Conservation (phyloP, 1,284 basidiomycete species). For the Abortiporus biennis region DNA sequence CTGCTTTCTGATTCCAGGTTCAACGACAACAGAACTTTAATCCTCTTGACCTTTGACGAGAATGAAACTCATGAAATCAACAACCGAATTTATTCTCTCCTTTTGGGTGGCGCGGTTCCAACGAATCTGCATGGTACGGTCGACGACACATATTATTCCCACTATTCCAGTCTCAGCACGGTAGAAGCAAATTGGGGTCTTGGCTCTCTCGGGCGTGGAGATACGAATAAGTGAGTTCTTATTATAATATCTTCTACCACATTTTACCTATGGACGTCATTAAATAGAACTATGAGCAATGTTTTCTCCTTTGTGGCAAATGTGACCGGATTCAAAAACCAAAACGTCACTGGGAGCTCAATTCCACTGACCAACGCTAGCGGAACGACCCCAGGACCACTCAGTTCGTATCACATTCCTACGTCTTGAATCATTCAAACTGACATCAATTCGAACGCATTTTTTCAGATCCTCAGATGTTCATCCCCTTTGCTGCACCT, state of each 20-base stretch:
- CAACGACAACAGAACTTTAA: slow-evolving; percentile 46
- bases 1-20: slow-evolving; percentile 40
- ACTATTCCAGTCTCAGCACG: slow-evolving; percentile 58
- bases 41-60: slow-evolving; percentile 53
- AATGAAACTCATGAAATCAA: slow-evolving; percentile 42
- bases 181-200: slow-evolving; percentile 64
- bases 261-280: no score
- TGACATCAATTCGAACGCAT: not conserved
- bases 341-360: slow-evolving; percentile 23
- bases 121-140: slow-evolving; percentile 33
- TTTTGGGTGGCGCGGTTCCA: slow-evolving; percentile 50
- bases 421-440: not conserved
- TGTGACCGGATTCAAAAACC: slow-evolving; percentile 31
- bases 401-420: slow-evolving; percentile 17
- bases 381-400: slow-evolving; percentile 16
- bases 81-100: slow-evolving; percentile 42
- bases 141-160: slow-evolving; percentile 55
- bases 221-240: slow-evolving; percentile 45
- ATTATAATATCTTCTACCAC: no score
- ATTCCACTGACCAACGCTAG: slow-evolving; percentile 23
- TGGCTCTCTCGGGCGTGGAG: slow-evolving; percentile 49
- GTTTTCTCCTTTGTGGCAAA: slow-evolving; percentile 42
- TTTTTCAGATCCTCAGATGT: slow-evolving; percentile 22
- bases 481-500: slow-evolving; percentile 38
- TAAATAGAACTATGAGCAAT: slow-evolving; percentile 40